These are phyloP conservation scores for Breynia disticha DNA, from an alignment of 441 rosid genomes.

Conservation along the genomic window DNA sequence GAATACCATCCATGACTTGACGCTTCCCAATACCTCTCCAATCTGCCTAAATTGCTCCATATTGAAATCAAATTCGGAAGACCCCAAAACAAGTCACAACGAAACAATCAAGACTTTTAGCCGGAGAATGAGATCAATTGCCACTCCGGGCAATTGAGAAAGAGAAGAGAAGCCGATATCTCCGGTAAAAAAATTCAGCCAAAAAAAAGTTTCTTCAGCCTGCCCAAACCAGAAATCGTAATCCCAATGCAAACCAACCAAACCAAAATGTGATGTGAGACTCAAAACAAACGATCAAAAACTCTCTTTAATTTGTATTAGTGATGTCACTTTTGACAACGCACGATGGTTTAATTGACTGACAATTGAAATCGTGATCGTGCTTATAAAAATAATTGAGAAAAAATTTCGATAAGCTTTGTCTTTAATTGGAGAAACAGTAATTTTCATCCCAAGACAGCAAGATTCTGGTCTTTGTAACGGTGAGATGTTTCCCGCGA, in stretches of 20 bases:
- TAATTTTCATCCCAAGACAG: too few relatives aligned
- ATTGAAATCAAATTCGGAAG: neutral
- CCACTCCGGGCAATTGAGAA: neutral
- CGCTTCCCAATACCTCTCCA: constrained; percentile 81
- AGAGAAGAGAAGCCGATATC: neutral
- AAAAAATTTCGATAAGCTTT: neutral
- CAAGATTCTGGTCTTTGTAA: neutral
- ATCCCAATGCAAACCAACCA: neutral
- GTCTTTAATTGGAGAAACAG: neutral
- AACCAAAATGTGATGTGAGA: neutral
- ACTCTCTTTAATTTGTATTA: neutral
- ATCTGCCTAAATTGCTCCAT: constrained; percentile 93
- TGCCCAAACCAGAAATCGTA: neutral
- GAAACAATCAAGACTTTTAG: neutral
- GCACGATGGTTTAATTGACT: too few relatives aligned
- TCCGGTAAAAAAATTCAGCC: neutral
- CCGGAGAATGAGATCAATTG: neutral
- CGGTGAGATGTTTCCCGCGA: neutral
- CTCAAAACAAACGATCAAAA: neutral
- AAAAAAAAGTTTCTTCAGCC: neutral
- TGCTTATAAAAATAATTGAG: too few relatives aligned
- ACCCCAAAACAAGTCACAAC: neutral
- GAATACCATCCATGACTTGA: constrained; percentile 76
- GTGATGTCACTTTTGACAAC: neutral
- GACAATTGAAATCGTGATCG: neutral